Evolutionary conservation across 2,329 filamentous ascomycete species (phyloP).

Genomic region (Aspergillus sergii): DNA sequence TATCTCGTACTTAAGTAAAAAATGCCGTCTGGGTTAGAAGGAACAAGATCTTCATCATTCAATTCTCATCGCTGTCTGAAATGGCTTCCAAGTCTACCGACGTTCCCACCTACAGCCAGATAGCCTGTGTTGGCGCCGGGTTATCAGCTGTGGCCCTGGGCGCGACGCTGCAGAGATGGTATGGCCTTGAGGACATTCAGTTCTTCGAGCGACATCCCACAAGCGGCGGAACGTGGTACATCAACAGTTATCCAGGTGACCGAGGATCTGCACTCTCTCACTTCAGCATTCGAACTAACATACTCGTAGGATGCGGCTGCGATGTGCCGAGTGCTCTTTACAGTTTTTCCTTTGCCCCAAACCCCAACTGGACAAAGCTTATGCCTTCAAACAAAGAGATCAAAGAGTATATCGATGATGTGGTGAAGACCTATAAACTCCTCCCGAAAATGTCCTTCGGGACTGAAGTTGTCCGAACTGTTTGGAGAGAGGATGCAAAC

Average conservation of each 20-base stretch:
- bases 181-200: slow-evolving; percentile 59
- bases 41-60: too few relatives aligned
- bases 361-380: slow-evolving; percentile 53
- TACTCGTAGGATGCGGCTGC: slow-evolving; percentile 48
- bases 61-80: neutral
- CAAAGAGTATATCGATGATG: slow-evolving; percentile 52
- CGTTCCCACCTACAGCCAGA: slow-evolving; percentile 26
- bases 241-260: slow-evolving; percentile 43
- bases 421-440: slow-evolving; percentile 52
- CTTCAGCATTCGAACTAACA: neutral
- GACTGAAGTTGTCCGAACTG: slow-evolving; percentile 25
- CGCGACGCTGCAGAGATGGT: slow-evolving; percentile 59
- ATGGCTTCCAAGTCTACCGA: neutral
- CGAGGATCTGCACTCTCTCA: slow-evolving; percentile 11
- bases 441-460: slow-evolving; percentile 22
- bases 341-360: slow-evolving; percentile 58
- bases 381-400: slow-evolving; percentile 54
- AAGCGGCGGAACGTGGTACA: slow-evolving; percentile 65
- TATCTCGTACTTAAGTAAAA: too few relatives aligned
- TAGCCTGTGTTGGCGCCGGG: slow-evolving; percentile 54
- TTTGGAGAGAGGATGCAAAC: slow-evolving; percentile 54
- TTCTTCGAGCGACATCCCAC: slow-evolving; percentile 61
- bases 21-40: too few relatives aligned
- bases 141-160: slow-evolving; percentile 63
- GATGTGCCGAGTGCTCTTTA: slow-evolving; percentile 58